Conservation (phyloP, 345 rosid genomes). For the Reutealis trisperma region DNA sequence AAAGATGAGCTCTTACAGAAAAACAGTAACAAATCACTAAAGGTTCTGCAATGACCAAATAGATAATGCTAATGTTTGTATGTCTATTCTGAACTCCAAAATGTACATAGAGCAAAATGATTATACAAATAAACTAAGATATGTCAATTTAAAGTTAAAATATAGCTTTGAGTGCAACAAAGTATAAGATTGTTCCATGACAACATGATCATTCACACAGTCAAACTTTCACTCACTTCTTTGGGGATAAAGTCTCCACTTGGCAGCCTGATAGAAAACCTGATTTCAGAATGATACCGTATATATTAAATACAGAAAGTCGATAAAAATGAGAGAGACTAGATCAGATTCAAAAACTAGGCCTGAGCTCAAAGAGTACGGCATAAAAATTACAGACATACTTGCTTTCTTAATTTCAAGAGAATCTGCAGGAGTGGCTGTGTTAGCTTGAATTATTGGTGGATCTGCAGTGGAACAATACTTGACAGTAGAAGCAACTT, state of each 20-base stretch:
- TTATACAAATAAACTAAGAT: background rate
- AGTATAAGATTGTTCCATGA: background rate
- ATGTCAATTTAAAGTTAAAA: background rate
- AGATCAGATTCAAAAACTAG: slow-evolving; percentile 17
- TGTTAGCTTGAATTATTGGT: slow-evolving; percentile 5
- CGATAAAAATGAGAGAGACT: slow-evolving; percentile 1
- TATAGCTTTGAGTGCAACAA: background rate
- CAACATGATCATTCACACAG: slow-evolving; percentile 5
- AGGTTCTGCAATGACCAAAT: slow-evolving; percentile 11
- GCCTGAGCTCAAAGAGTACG: slow-evolving; percentile 16
- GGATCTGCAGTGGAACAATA: slow-evolving; percentile 21
- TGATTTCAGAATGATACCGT: slow-evolving; percentile 34
- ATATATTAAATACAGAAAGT: slow-evolving; percentile 2
- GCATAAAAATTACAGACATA: slow-evolving; percentile 29
- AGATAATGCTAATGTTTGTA: background rate
- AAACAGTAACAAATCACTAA: background rate
- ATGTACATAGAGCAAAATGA: background rate
- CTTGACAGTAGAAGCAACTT: slow-evolving; percentile 21
- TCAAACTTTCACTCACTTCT: slow-evolving; percentile 43
- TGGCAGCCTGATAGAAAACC: slow-evolving; percentile 41
- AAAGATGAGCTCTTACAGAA: slow-evolving; percentile 11
- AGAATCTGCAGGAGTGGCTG: slow-evolving; percentile 21
- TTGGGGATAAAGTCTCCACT: slow-evolving; percentile 37
- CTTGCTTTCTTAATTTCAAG: slow-evolving; percentile 38
- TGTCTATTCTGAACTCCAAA: background rate